Base-by-base conservation (phyloP, 2,329 filamentous ascomycete species). In the Pseudohalonectria lignicola region DNA sequence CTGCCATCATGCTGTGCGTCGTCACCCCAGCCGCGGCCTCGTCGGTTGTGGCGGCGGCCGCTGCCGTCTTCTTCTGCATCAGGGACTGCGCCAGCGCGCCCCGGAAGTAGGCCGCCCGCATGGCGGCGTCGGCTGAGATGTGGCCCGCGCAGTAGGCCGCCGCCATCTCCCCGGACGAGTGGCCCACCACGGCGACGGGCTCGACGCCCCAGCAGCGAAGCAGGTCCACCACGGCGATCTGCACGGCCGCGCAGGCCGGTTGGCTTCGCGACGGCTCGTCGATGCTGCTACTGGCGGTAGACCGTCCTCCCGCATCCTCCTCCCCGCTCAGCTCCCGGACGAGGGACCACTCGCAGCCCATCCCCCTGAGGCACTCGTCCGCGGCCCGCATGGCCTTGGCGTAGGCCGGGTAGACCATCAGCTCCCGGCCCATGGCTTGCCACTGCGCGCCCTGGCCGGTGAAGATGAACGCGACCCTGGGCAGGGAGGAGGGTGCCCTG, bases 1-100 rank as follows among this genome's bases (percentile, higher is more conserved):
- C 64, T 0, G 68, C 68, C 34, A 72, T 47, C 71, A 75, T 74
- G 2, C 53, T 59, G 1, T 67, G 29, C 5, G 7, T 8, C 12
- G 29, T 13, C n/a, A n/a, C n/a, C n/a, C n/a, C n/a, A n/a, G n/a
- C n/a, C n/a, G n/a, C n/a, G n/a, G n/a, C n/a, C n/a, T n/a, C n/a
- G n/a, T n/a, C n/a, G n/a, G n/a, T n/a, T n/a, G n/a, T n/a, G 5
- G 17, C 18, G 17, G 15, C 17, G 13, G 11, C 21, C 4, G 8
- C 8, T 11, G n/a, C 5, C 6, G 11, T 11, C 12, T 20, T 11
- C 35, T 30, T n/a, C 18, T 29, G 25, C 35, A 20, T 18, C 28
- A 30, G 4, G 11, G 17, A 13, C 9, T 12, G 25, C 3, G 35
- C 18, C 3, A 37, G 35, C 6, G 15, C 26, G 4, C 48, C 49